Base-by-base conservation (phyloP, 139 green algal genomes). In the Raphidocelis subcapitata region DNA sequence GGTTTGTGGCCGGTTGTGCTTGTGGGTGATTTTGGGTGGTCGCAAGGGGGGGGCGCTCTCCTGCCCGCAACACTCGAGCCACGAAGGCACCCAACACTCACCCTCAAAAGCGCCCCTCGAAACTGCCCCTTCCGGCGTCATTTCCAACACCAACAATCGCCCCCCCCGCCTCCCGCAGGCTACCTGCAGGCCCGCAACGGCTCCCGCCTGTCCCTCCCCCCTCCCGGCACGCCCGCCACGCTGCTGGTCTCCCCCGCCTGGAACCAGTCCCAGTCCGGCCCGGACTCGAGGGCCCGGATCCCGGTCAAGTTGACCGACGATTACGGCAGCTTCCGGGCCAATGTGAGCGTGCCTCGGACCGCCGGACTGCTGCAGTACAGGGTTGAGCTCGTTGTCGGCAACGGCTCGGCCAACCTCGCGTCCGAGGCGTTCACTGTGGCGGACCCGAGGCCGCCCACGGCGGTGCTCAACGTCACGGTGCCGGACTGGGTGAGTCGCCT, bases 371-470 rank as follows among this genome's bases (percentile, higher is more conserved):
- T 26, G 26, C 14, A 28, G 5, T 70, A 70, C 54, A 54, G 5
- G 2, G 15, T 79, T 5, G 24, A 33, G 8, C 61, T 77, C 33
- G 80, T 0, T 26, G 52, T 62, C 10, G 51, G n/a, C n/a, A n/a
- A n/a, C n/a, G n/a, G n/a, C n/a, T n/a, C n/a, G n/a, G n/a, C n/a
- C n/a, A n/a, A n/a, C n/a, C 15, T 67, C 3, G 77, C 54, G 0
- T n/a, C 36, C 2, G 31, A 64, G 0, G 57, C 47, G 8, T 70
- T 90, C 41, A 81, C 69, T 0, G 67, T 86, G 0, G 81, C 75
- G 1, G 79, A 84, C 60, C 84, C 84, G 2, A 60, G 84, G 26
- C 79, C 82, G 2, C 81, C 84, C 14, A 90, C 84, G 5, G 84
- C 75, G 18, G 71, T 79, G 8, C 84, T 90, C 0, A 71, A 65